These are phyloP conservation scores for Backusella circina DNA, from an alignment of 192 early-diverging fungal genomes.

Conservation along the genomic window DNA sequence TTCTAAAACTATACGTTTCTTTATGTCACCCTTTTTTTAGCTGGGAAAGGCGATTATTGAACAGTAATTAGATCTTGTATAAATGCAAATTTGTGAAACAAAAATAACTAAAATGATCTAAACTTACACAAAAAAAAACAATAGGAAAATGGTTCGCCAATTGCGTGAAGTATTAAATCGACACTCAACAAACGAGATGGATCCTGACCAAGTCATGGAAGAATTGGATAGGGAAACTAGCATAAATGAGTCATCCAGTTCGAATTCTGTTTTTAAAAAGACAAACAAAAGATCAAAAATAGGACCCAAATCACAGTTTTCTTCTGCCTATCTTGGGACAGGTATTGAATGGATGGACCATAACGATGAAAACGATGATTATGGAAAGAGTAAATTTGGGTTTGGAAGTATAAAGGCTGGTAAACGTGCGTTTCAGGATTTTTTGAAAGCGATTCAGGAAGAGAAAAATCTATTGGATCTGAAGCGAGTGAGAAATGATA, in stretches of 20 bases:
- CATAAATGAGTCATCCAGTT: neutral
- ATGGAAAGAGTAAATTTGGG: conserved; percentile 1
- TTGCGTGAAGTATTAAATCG: conserved; percentile 63
- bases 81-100: conserved; percentile 4
- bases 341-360: neutral
- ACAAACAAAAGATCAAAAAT: neutral
- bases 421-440: conserved; percentile 63
- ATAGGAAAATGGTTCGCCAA: conserved; percentile 67
- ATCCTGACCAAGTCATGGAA: conserved; percentile 11
- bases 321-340: conserved; percentile 11
- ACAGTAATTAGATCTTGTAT: conserved; percentile 35
- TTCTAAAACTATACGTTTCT: neutral
- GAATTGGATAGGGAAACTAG: neutral
- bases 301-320: conserved; percentile 21
- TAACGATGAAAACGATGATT: neutral
- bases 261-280: neutral
- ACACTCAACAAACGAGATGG: conserved; percentile 50
- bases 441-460: conserved; percentile 68
- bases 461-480: conserved; percentile 62
- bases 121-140: neutral
- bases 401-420: conserved; percentile 18
- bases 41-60: conserved; percentile 46
- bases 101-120: neutral
- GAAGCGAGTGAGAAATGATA: conserved; percentile 60
- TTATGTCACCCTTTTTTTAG: conserved; percentile 19